Evolutionary conservation across 1,284 basidiomycete genomes (phyloP), one percentile per base, ranked within the genome.

Genomic region (Athelia sp.): DNA sequence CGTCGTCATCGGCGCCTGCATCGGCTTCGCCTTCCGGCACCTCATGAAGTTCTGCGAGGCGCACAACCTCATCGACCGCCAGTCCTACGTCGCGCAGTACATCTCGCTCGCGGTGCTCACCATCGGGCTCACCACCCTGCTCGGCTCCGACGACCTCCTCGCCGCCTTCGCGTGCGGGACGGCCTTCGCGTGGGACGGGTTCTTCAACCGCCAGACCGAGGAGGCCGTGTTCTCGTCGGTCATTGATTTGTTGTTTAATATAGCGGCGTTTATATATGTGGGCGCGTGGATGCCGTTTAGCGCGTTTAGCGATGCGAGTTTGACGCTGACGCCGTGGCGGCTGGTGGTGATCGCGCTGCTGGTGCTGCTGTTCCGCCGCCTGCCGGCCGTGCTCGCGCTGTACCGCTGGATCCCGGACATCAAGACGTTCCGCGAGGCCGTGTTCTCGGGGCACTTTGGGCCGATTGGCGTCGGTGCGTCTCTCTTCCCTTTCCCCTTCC

Each of bases 121-220:
- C 17, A 87, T 93, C 51, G 94, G 93, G 26, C 77, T 89, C 32
- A 88, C 86, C 48, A 88, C 87, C 0, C 75, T 97, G 14, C 76
- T 96, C 21, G 94, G 94, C n/a, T 89, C 90, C 17, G 94, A 98
- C 69, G 94, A 98, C 68, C 79, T 98, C 13, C 76, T 98, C 9
- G 90, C 95, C 11, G 90, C 96, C 0, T 99, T 99, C 65, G 87
- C 88, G 1, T 98, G 95, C 61, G 97, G 97, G 18, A 87, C 90
- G 3, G 93, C 94, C 1, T 99, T 98, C 63, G 97, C 95, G 0
- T 99, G 96, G 96, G 96, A 99, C 59, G 92, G 95, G 54, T 98
- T 97, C 76, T 98, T 98, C 76, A 95, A 95, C 70, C 83, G 87
- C 57, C 94, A 97, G 58, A 99, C 95, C 1, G 95, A 97, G 65